Evolutionary conservation across 805 yeast genomes (phyloP).

Genomic region (Nakazawaea ishiwadae): DNA sequence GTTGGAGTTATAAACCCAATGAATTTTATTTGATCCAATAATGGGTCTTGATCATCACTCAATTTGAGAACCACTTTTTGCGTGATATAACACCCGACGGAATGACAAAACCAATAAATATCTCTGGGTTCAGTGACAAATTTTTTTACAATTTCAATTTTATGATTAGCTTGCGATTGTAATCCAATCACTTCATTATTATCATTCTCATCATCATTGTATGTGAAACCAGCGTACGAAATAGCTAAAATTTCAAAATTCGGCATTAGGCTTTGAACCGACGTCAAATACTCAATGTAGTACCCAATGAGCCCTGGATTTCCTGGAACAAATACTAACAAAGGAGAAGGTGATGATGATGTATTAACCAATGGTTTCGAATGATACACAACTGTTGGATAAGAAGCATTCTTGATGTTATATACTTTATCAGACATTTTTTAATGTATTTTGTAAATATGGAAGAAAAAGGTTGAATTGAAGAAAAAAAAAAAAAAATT

Average conservation of each 20-base stretch:
- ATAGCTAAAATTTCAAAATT: slow-evolving; percentile 49
- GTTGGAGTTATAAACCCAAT: slow-evolving; percentile 71
- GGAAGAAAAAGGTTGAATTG: background rate
- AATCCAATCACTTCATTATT: slow-evolving; percentile 29
- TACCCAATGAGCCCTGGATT: slow-evolving; percentile 72
- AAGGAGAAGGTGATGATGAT: slow-evolving; percentile 18
- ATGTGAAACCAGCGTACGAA: slow-evolving; percentile 59
- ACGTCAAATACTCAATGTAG: slow-evolving; percentile 49
- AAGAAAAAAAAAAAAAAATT: background rate
- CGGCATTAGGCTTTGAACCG: slow-evolving; percentile 36
- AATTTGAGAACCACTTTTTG: slow-evolving; percentile 44
- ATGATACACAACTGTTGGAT: slow-evolving; percentile 29
- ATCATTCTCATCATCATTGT: slow-evolving; percentile 14
- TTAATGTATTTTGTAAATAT: background rate
- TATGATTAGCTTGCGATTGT: slow-evolving; percentile 56
- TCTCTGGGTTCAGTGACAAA: slow-evolving; percentile 25
- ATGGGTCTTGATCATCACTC: slow-evolving; percentile 21
- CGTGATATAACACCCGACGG: slow-evolving; percentile 63
- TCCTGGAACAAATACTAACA: slow-evolving; percentile 66
- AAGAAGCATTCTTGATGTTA: slow-evolving; percentile 3
- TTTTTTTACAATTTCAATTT: slow-evolving; percentile 42
- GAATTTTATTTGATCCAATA: slow-evolving; percentile 29
- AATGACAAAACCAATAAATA: slow-evolving; percentile 57
- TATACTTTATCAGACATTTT: background rate
- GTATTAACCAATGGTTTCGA: slow-evolving; percentile 13